Evolutionary conservation across 148 eudicot genomes (phyloP).

Genomic region (Camellia granthamiana): DNA sequence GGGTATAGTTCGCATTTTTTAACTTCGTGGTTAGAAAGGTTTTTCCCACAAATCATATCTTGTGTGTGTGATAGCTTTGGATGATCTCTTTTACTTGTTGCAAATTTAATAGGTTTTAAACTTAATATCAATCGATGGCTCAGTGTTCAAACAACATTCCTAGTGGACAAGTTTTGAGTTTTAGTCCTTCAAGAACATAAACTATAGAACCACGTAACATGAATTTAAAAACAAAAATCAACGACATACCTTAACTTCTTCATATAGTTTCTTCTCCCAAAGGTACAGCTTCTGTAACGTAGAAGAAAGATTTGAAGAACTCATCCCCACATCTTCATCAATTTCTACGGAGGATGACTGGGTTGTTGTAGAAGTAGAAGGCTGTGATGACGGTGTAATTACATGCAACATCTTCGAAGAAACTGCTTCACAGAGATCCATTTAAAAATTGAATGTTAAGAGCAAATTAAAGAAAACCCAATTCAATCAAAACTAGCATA

Average conservation of each 20-base stretch:
- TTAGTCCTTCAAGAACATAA: not conserved
- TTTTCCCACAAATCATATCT: no score
- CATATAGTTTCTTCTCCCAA: conserved; percentile 95
- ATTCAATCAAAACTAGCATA: not conserved
- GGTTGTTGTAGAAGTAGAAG: conserved; percentile 48
- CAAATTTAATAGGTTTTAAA: no score
- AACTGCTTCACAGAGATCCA: conserved; percentile 42
- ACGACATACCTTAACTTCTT: conserved; percentile 81
- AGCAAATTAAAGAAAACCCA: not conserved
- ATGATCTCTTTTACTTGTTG: no score
- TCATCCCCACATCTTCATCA: conserved; percentile 53
- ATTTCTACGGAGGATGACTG: conserved; percentile 39
- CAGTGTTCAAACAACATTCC: no score
- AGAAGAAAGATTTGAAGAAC: conserved; percentile 69
- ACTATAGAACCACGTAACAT: conserved; percentile 1
- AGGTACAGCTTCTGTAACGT: conserved; percentile 81
- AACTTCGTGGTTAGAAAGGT: no score
- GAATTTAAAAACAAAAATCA: conserved; percentile 20
- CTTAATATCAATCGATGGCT: no score
- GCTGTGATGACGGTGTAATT: conserved; percentile 48
- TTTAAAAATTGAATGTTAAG: conserved; percentile 11
- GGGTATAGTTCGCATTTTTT: no score
- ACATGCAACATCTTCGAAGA: conserved; percentile 81
- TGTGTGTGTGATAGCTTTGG: no score
- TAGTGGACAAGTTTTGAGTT: not conserved